Conservation (phyloP, 768 basidiomycete species). For the Cystobasidium ongulense region DNA sequence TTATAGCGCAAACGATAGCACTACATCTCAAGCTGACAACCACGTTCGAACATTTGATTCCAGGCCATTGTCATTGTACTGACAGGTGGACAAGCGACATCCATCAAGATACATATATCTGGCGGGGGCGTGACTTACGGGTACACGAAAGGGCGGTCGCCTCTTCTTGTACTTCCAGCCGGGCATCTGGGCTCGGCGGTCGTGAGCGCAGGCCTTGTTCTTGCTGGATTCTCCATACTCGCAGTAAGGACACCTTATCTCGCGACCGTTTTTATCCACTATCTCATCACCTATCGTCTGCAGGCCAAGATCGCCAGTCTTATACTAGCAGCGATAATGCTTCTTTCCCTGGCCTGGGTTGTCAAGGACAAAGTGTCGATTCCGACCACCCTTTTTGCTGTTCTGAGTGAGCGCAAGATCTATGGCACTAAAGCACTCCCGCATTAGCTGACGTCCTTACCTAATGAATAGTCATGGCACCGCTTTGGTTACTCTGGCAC, state of each 20-base stretch:
- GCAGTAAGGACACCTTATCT: neutral
- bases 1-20: neutral
- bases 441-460: no score
- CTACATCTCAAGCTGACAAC: neutral
- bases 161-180: neutral
- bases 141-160: neutral
- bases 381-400: constrained; percentile 9
- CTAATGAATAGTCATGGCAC: neutral
- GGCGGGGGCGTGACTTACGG: neutral
- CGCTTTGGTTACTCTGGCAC: constrained; percentile 11
- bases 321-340: neutral
- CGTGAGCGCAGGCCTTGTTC: constrained; percentile 1
- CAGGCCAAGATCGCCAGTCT: constrained; percentile 27
- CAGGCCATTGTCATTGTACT: neutral
- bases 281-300: no score
- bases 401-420: neutral
- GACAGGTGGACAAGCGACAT: neutral
- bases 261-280: no score
- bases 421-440: neutral
- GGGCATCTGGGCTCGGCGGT: constrained; percentile 7
- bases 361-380: neutral
- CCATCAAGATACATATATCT: neutral
- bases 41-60: no score
- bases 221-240: constrained; percentile 19
- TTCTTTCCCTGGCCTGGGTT: neutral